Evolutionary conservation across 2,329 filamentous ascomycete genomes (phyloP).

Genomic region (Aspergillus ustus): DNA sequence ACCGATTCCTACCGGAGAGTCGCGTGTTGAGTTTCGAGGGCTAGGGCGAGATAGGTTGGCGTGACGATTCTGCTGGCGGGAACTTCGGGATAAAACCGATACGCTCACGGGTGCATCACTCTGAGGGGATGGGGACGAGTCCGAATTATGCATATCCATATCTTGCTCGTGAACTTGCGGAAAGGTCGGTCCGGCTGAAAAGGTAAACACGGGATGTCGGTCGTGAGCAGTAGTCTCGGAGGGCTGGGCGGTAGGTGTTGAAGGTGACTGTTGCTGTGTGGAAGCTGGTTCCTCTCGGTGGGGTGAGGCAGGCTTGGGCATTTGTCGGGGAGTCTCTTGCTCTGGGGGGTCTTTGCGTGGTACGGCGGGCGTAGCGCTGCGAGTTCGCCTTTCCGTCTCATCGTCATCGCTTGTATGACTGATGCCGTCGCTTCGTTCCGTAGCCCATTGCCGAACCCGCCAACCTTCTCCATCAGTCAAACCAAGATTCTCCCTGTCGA

Average conservation of each 20-base stretch:
- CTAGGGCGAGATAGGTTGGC: conserved; percentile 43
- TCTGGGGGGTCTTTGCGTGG: conserved; percentile 39
- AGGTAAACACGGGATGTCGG: conserved; percentile 47
- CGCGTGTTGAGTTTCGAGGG: conserved; percentile 42
- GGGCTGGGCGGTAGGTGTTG: conserved; percentile 23
- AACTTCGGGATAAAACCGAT: conserved; percentile 48
- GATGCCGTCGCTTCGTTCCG: conserved; percentile 51
- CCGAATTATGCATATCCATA: conserved; percentile 49
- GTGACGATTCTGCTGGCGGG: conserved; percentile 45
- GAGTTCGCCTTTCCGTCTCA: conserved; percentile 45
- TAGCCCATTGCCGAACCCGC: conserved; percentile 65
- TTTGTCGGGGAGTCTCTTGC: conserved; percentile 31
- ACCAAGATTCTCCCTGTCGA: conserved; percentile 81
- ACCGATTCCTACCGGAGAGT: conserved; percentile 46
- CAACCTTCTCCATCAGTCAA: conserved; percentile 78
- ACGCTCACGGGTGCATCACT: conserved; percentile 46
- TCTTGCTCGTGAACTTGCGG: conserved; percentile 44
- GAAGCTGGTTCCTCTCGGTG: conserved; percentile 31
- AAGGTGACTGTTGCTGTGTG: conserved; percentile 28
- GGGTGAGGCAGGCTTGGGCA: conserved; percentile 36
- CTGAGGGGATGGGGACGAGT: conserved; percentile 37
- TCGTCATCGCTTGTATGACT: conserved; percentile 51
- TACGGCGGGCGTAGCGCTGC: conserved; percentile 42
- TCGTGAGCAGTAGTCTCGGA: conserved; percentile 32
- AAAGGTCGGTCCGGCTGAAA: conserved; percentile 47